Base-by-base conservation (phyloP, 257 asterid genomes). In the Capsicum chinense region DNA sequence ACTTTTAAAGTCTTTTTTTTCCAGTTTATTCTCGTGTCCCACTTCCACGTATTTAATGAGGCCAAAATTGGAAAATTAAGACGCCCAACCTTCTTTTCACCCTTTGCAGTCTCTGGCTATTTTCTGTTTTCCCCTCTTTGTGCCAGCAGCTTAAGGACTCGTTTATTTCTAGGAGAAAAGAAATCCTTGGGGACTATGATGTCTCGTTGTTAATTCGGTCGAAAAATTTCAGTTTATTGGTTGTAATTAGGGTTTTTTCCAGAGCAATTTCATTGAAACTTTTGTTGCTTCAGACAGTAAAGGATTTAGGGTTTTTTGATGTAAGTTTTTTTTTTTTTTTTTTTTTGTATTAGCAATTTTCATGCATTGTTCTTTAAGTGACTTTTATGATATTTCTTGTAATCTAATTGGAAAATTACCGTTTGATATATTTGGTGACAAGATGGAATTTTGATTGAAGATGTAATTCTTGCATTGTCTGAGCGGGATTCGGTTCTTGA, bases 401-500 rank as follows among this genome's bases (percentile, higher is more conserved):
- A 69, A 69, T 69, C 15, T 69, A 19, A 42, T 68, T 6, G 26
- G 48, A 37, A 68, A 42, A 16, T 42, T 69, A 14, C 15, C 56
- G 33, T 69, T 33, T 69, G 79, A 69, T 39, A 17, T 42, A 42
- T 69, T 17, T 69, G 42, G 56, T 69, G 54, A 69, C 33, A 69
- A 39, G 56, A 39, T 69, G 26, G 35, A 39, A 8, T 69, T 39
- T 69, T 69, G 14, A 13, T 69, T 69, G 54, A 68, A 68, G 26
- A 26, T 39, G 54, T 69, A 69, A 39, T 69, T 69, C 54, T 69
- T 69, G 39, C 56, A 39, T 69, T 68, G 76, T 39, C 54, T 69
- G 78, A 69, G 78, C 39, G 54, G 78, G 39, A 69, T 69, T 47
- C 35, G 54, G 56, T 69, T 69, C 78, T 69, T 69, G 78, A 69